phyloP scores from a whole-genome alignment of 2,329 filamentous ascomycete species.

The Colletotrichum sp. region DNA sequence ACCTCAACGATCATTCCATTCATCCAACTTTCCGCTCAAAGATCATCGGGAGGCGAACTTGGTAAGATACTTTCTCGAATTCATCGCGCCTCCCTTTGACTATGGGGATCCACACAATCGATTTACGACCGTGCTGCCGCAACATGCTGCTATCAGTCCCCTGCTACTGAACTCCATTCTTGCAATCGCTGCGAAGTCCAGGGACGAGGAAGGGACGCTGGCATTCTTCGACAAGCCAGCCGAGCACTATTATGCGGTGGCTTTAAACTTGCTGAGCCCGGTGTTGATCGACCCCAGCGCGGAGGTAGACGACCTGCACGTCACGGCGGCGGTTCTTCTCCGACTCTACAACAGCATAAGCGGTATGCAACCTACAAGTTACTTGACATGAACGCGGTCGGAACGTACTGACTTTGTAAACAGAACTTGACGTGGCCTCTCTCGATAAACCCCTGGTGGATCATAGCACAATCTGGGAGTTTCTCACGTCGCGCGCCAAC shows the following conservation, averaged over 20 bases:
- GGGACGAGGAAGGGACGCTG: neutral
- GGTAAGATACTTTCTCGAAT: neutral
- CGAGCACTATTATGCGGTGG: neutral
- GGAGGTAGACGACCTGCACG: neutral
- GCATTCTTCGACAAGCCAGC: constrained; percentile 4
- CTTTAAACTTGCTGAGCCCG: neutral
- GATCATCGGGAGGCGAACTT: neutral
- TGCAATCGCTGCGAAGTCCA: neutral
- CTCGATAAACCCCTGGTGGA: neutral
- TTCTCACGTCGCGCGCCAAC: neutral
- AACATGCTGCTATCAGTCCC: neutral
- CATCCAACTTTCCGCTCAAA: neutral
- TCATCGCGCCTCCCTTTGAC: neutral
- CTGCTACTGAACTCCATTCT: neutral
- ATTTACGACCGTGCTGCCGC: neutral
- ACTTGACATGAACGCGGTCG: neutral
- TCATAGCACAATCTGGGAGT: neutral
- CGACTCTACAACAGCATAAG: neutral
- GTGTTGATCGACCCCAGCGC: neutral
- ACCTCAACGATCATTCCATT: neutral
- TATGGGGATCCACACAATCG: neutral
- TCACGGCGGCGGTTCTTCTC: neutral
- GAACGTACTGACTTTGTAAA: neutral
- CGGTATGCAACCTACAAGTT: neutral
- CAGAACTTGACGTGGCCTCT: neutral